Conservation (phyloP, 768 basidiomycete species). For the Mycena haematopus region DNA sequence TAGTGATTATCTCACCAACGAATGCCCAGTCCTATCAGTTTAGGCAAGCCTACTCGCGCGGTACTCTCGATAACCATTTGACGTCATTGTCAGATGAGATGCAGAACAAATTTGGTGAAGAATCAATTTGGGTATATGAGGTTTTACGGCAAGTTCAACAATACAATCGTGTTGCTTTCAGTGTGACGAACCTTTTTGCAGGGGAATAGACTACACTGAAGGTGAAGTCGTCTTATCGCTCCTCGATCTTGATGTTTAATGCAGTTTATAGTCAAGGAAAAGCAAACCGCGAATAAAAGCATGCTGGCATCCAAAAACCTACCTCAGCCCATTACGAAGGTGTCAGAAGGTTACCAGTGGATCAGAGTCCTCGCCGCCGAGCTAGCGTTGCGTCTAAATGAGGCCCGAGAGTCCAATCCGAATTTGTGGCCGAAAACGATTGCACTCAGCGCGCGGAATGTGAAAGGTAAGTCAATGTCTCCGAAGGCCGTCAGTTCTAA, state of each 20-base stretch:
- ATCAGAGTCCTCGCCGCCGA: conserved; percentile 91
- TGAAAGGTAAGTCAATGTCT: conserved; percentile 48
- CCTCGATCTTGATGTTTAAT: conserved; percentile 1
- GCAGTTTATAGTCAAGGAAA: conserved; percentile 76
- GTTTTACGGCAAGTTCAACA: conserved; percentile 69
- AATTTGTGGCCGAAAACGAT: conserved; percentile 93
- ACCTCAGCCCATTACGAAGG: conserved; percentile 73
- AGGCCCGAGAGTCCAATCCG: conserved; percentile 74
- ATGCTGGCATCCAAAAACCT: conserved; percentile 98
- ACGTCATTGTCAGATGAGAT: conserved; percentile 65
- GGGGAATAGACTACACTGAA: conserved; percentile 22
- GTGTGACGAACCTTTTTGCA: conserved; percentile 16
- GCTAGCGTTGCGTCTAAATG: conserved; percentile 81
- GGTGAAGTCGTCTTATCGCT: not conserved
- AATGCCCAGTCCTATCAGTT: conserved; percentile 49
- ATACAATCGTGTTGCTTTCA: not conserved
- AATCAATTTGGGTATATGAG: conserved; percentile 91
- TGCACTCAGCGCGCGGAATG: conserved; percentile 74
- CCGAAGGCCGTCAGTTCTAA: not conserved
- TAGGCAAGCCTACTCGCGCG: conserved; percentile 50
- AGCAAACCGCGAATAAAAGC: conserved; percentile 79
- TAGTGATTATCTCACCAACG: conserved; percentile 3
- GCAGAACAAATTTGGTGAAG: conserved; percentile 81
- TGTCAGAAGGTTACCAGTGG: conserved; percentile 87
- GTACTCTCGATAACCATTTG: not conserved